Evolutionary conservation across 352 stramenopile species (phyloP), one percentile per base, ranked within the genome.

Genomic region (Globisporangium parvum): DNA sequence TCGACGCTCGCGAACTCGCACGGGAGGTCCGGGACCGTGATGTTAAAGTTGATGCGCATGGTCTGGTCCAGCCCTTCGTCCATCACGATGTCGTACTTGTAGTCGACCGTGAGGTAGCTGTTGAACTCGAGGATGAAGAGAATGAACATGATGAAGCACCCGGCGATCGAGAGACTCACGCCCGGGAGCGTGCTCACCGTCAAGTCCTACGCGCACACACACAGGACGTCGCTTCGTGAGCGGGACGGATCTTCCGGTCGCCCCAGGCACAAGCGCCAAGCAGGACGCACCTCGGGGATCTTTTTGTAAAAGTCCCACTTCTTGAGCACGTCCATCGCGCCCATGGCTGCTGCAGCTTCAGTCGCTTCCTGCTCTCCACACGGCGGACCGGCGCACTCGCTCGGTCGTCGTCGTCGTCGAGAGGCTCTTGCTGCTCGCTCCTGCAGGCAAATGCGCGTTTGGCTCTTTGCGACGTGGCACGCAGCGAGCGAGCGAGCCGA

Each of bases 41-140:
- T 97, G 77, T 99, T 99, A 67, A 99, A 99, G 72, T 98, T 98
- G 50, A 99, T 96, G 55, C 92, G 87, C 68, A 95, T 84, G 44
- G 72, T 93, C 67, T 89, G 73, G 65, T 93, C 80, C 24, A 93
- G 67, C 2, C 75, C 79, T 54, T 93, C 76, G 71, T 96, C 87
- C 79, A 95, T 92, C 44, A 93, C 82, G 63, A 94, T 93, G 60
- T 92, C 80, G 66, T 92, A 90, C 67, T 90, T 81, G 73, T 93
- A 91, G 56, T 90, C 81, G 28, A 90, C 76, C 42, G 77, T 90
- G 11, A 95, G 59, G 71, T 88, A 96, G 60, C 68, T 84, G 67
- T 91, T 94, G 66, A 96, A 89, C 75, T 96, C 87, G 50, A 94
- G 78, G 58, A 95, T 70, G 66, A 96, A 93, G 44, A 96, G 72